Evolutionary conservation across 1,284 basidiomycete genomes (phyloP), one percentile per base, ranked within the genome.

Genomic region (Irpex sp.): DNA sequence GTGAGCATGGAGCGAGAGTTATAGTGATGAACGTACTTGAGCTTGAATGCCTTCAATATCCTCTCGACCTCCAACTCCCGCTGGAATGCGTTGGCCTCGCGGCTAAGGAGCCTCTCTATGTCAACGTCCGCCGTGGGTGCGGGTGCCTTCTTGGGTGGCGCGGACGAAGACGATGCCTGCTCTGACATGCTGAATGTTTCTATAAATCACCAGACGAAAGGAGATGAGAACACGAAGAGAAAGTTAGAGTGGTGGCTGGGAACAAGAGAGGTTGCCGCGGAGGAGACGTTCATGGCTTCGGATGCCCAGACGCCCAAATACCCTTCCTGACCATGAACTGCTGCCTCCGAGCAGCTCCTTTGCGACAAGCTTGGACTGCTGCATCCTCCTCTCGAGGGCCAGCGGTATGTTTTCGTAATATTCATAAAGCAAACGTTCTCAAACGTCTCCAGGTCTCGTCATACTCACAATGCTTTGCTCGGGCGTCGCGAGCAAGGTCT

Each of bases 31-130:
- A 74, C 85, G 61, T 63, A 92, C 90, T 93, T 93, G 67, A 93
- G 81, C 71, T 89, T 93, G 80, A 93, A 93, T 1, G 91, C 86
- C 68, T 87, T 88, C 39, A 93, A 76, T 64, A 93, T 93, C 19
- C 90, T 86, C 59, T 93, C 90, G n/a, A 92, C 90, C 71, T 93
- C 90, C 21, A 91, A 74, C 72, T 93, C 90, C 47, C 91, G 81
- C 68, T 92, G 88, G 69, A 93, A 88, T 4, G 88, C 90, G n/a
- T 86, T 86, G 0, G 90, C 89, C 70, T 93, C 90, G 56, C 88
- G 80, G 57, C 79, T 87, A 48, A 93, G 80, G 6, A 93, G 75
- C 72, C 84, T 89, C 63, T 93, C 90, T n/a, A 93, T 68, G 58
- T 86, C 85, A 9, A 76, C 70, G 56, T 80, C 80, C 21, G 71